Conservation (phyloP, 257 asterid genomes). For the Perilla frutescens region DNA sequence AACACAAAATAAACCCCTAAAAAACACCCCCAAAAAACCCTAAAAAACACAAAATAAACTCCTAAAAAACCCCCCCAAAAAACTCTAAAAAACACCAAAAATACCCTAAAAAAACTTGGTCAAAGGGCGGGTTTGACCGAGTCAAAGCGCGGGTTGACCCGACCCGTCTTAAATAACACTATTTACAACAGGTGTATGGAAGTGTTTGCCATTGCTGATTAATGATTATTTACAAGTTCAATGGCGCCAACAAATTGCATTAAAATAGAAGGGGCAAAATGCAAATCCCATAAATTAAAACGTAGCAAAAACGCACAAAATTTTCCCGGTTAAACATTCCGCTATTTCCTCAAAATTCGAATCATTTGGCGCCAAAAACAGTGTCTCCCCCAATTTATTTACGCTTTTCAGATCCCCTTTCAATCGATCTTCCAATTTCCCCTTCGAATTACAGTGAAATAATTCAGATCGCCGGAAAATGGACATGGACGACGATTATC, state of each 20-base stretch:
- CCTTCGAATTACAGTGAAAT: neutral
- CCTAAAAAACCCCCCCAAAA: too few relatives aligned
- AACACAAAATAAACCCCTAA: too few relatives aligned
- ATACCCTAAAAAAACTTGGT: too few relatives aligned
- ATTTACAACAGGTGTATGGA: too few relatives aligned
- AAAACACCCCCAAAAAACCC: too few relatives aligned
- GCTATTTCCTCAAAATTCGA: slow-evolving; percentile 38
- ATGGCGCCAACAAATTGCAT: neutral
- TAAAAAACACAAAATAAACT: too few relatives aligned
- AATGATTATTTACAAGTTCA: neutral
- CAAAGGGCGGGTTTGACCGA: too few relatives aligned
- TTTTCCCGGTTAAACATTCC: slow-evolving; percentile 36
- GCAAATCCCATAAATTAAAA: too few relatives aligned
- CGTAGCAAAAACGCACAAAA: too few relatives aligned
- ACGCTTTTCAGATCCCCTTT: slow-evolving; percentile 31
- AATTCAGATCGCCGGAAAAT: slow-evolving; percentile 34
- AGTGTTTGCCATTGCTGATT: neutral
- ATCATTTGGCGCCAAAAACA: slow-evolving; percentile 51
- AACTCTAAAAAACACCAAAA: too few relatives aligned
- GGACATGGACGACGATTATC: slow-evolving; percentile 83
- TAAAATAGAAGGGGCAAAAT: neutral
- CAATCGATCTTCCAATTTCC: neutral
- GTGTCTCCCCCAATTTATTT: slow-evolving; percentile 16
- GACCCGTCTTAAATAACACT: too few relatives aligned
- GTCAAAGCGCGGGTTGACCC: too few relatives aligned